phyloP scores from a whole-genome alignment of 306 rosid species.

The Vachellia pachyceras region DNA sequence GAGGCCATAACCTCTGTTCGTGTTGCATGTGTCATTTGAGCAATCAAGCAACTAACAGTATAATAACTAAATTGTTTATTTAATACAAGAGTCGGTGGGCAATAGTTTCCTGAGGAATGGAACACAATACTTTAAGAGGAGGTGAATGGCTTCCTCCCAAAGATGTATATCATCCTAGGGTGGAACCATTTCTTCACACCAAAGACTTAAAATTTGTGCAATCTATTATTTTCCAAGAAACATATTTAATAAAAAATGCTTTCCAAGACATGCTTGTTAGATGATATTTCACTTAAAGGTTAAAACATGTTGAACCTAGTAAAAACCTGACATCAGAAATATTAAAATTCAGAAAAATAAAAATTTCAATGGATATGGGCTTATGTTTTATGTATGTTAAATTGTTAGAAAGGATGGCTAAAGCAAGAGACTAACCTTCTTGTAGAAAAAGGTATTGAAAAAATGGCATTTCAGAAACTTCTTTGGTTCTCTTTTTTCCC shows the following conservation, averaged over 20 bases:
- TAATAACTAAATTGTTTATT: background rate
- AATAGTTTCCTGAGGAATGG: background rate
- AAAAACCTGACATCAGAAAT: background rate
- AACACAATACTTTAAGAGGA: constrained; percentile 26
- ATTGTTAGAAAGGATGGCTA: background rate
- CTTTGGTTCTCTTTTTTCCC: constrained; percentile 83
- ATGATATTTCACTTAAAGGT: background rate
- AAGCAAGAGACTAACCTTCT: constrained; percentile 63
- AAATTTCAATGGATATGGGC: background rate
- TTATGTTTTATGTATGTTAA: background rate
- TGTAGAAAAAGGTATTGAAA: constrained; percentile 93
- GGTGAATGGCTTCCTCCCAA: constrained; percentile 28
- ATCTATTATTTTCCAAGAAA: background rate
- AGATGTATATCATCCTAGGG: constrained; percentile 1
- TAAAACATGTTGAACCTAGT: constrained; percentile 14
- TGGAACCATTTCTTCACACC: constrained; percentile 3
- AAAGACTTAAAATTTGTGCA: constrained; percentile 23
- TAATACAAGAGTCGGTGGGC: background rate
- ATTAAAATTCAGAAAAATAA: background rate
- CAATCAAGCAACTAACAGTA: constrained; percentile 17
- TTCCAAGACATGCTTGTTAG: background rate
- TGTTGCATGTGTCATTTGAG: background rate
- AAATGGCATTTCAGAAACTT: constrained; percentile 91
- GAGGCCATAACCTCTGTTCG: background rate
- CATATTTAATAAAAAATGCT: background rate